Evolutionary conservation across 306 rosid genomes (phyloP).

Genomic region (Ceratonia siliqua): DNA sequence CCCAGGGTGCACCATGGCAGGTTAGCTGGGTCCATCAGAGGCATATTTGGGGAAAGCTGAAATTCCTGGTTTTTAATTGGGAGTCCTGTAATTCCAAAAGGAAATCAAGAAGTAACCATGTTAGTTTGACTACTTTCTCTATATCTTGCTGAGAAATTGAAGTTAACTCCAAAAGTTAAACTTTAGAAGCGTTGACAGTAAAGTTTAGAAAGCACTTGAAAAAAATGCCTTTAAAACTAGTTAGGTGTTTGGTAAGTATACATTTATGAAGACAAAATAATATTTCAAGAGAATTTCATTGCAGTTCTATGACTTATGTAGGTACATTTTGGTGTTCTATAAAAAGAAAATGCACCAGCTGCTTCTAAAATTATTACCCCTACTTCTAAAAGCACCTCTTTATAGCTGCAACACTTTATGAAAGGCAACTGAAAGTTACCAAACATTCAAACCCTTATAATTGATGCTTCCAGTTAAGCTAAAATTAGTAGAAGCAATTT

Average conservation of each 20-base stretch:
- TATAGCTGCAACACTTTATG: no score
- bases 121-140: background rate
- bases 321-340: no score
- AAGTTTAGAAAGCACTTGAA: slow-evolving; percentile 44
- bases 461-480: background rate
- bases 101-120: background rate
- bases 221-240: slow-evolving; percentile 39
- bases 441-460: background rate
- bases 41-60: slow-evolving; percentile 30
- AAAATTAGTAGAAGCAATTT: background rate
- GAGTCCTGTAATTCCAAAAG: slow-evolving; percentile 33
- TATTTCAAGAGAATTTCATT: no score
- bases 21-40: slow-evolving; percentile 34
- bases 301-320: no score
- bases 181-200: no score
- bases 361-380: no score
- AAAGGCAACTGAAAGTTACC: no score
- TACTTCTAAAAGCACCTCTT: no score
- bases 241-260: no score
- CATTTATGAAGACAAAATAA: no score
- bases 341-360: no score
- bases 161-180: slow-evolving; percentile 14
- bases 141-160: background rate
- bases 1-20: slow-evolving; percentile 43
- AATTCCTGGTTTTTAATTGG: slow-evolving; percentile 28